Base-by-base conservation (phyloP, 208 protist species). In the Herpetomonas tarakana region DNA sequence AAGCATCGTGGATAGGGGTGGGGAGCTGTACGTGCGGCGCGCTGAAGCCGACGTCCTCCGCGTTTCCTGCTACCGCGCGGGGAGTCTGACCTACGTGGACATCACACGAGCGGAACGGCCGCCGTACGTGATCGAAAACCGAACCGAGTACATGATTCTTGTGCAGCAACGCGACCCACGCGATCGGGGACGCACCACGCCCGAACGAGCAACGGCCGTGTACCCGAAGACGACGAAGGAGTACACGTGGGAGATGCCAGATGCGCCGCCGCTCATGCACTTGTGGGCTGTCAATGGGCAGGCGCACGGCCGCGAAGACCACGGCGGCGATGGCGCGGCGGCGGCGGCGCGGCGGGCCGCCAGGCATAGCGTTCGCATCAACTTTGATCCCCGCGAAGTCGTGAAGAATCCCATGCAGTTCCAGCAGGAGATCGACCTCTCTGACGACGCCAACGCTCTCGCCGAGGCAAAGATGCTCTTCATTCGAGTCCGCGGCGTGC, bases 51-150 rank as follows among this genome's bases (percentile, higher is more conserved):
- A 77, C 39, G 85, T 92, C 22, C 69, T 88, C 45, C 64, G 51
- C 46, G 53, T 85, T 16, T 79, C 73, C 0, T 76, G 65, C 47
- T 78, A 73, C 67, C 55, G 58, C 44, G 58, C 64, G 30, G 76
- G 39, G 45, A 78, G 63, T 67, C 72, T 83, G 44, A 75, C 82
- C 49, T 87, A 76, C 41, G 75, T 88, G 28, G 74, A 81, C 11
- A 24, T 92, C 21, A 70, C 67, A 16, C 71, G 73, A n/a, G 74
- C 78, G 7, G 30, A 59, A 27, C 62, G 62, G 38, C 81, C 86
- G 18, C 86, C 86, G 18, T 72, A 83, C 61, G 67, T 86, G n/a
- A 53, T 92, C 31, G 86, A 92, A 52, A 92, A 92, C 58, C 79
- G 86, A 44, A 86, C 82, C 0, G 55, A 68, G 18, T 90, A 66